Evolutionary conservation across 169 alveolate species (phyloP).

Genomic region (Plasmodium falciparum): DNA sequence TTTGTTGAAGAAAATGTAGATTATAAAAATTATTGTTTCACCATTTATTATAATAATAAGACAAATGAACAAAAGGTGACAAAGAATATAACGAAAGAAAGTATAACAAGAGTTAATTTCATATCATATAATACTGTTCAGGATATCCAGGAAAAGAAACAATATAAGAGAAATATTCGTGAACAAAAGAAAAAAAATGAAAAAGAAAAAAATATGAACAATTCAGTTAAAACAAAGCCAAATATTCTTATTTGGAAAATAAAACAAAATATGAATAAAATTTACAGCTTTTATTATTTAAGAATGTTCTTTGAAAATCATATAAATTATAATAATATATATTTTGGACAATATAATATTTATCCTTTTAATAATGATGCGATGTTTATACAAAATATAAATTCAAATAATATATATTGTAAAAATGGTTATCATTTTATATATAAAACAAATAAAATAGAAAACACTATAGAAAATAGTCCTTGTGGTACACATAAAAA

Average conservation of each 20-base stretch:
- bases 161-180: neutral
- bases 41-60: neutral
- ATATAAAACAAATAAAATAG: too few relatives aligned
- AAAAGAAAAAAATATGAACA: neutral
- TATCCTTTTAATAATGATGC: too few relatives aligned
- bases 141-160: neutral
- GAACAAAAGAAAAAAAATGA: neutral
- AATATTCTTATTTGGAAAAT: neutral
- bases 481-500: neutral
- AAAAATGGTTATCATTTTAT: too few relatives aligned
- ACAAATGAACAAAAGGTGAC: neutral
- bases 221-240: neutral
- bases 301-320: too few relatives aligned
- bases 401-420: too few relatives aligned
- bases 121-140: neutral
- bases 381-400: too few relatives aligned
- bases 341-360: too few relatives aligned
- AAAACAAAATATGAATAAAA: neutral
- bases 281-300: neutral
- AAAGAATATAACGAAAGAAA: neutral
- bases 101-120: too few relatives aligned
- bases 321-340: too few relatives aligned
- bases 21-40: neutral
- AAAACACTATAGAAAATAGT: neutral
- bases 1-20: slow-evolving; percentile 20